Conservation (phyloP, 345 rosid species). For the Rhizophora mangle region DNA sequence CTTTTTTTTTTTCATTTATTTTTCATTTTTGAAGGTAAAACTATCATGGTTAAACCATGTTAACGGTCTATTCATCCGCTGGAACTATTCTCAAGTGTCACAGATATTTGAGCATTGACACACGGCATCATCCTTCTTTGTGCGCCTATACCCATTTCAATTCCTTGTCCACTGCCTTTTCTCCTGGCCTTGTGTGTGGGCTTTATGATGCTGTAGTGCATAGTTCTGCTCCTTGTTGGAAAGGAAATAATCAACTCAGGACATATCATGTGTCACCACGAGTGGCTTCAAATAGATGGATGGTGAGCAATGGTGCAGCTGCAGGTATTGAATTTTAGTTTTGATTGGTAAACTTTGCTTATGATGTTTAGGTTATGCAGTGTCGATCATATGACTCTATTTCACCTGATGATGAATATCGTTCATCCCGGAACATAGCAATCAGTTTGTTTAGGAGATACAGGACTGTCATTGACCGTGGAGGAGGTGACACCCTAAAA, state of each 20-base stretch:
- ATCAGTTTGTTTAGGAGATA: conserved; percentile 78
- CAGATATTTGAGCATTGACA: conserved; percentile 17
- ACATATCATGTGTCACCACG: conserved; percentile 24
- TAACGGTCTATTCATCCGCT: conserved; percentile 40
- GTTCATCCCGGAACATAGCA: conserved; percentile 85
- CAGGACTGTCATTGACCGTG: conserved; percentile 77
- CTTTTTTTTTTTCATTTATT: background rate
- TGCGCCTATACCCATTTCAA: conserved; percentile 25
- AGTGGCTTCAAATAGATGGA: conserved; percentile 43
- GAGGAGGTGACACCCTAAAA: conserved; percentile 89
- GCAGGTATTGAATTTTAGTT: background rate
- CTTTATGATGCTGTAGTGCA: conserved; percentile 25
- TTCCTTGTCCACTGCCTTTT: conserved; percentile 27
- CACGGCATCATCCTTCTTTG: conserved; percentile 22
- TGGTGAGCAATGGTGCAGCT: conserved; percentile 40
- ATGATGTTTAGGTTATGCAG: conserved; percentile 32
- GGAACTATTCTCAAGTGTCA: conserved; percentile 40
- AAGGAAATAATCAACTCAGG: conserved; percentile 28
- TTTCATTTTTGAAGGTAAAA: conserved; percentile 27
- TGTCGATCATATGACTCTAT: conserved; percentile 47
- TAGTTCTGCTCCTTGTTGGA: conserved; percentile 39
- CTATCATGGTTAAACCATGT: conserved; percentile 62
- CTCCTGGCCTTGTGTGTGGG: conserved; percentile 25
- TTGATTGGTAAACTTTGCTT: conserved; percentile 5
- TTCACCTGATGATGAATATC: conserved; percentile 74